Conservation (phyloP, 768 basidiomycete species). For the Rhodocollybia butyracea region DNA sequence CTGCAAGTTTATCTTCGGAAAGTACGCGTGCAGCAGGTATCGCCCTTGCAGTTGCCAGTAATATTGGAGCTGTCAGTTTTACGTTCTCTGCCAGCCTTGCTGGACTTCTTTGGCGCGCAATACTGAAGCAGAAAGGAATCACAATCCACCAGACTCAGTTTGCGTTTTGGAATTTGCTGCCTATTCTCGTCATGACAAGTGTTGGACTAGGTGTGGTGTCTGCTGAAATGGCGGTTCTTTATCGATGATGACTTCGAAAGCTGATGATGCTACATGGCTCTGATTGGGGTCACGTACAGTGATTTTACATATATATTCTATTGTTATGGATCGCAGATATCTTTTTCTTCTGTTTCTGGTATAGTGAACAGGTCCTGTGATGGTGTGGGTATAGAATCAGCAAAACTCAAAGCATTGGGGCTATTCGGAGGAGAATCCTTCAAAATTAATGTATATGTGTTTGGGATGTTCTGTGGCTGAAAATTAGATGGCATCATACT, state of each 20-base stretch:
- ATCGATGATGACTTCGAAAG: constrained; percentile 3
- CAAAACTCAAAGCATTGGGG: no score
- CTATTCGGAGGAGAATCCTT: no score
- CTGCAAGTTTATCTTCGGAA: constrained; percentile 33
- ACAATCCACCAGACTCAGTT: constrained; percentile 59
- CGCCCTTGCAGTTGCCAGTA: constrained; percentile 81
- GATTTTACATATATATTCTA: neutral
- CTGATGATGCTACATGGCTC: neutral
- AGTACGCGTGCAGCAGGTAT: constrained; percentile 56
- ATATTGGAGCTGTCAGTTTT: constrained; percentile 88
- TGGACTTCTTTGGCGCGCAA: constrained; percentile 79
- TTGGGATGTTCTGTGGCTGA: neutral
- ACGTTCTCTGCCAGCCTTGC: constrained; percentile 88
- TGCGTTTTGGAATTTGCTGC: constrained; percentile 67
- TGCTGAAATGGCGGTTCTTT: constrained; percentile 68
- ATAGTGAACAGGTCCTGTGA: neutral
- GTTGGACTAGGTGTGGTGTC: constrained; percentile 69
- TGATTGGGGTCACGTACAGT: neutral
- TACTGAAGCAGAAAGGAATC: constrained; percentile 73
- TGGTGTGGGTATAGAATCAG: neutral
- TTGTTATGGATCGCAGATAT: neutral
- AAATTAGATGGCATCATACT: no score
- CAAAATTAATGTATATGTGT: no score
- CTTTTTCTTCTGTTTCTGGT: neutral
- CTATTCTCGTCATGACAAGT: constrained; percentile 61